Evolutionary conservation across 2,329 filamentous ascomycete species (phyloP), one percentile per base, ranked within the genome.

Genomic region (Aspergillus sp.): DNA sequence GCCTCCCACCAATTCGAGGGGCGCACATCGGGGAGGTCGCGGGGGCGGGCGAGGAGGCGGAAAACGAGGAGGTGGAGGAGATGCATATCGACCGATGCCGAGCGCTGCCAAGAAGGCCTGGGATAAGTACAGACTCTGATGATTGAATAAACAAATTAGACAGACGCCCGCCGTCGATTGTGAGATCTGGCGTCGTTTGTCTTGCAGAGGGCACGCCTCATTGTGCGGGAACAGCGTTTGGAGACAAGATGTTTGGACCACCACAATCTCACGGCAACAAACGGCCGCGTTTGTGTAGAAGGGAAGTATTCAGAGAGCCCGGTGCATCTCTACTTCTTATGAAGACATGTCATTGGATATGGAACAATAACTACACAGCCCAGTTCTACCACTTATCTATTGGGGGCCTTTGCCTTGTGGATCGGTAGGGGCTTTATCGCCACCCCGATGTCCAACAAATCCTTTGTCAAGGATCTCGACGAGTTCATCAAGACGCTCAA

Each of bases 381-480:
- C 25, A 29, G 25, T 2, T 10, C 25, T 10, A 29, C 25, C 3
- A 41, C 4, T 3, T 16, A 16, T 17, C 40, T 19, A 20, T 17
- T 6, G 40, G 5, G 19, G 19, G 19, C 14, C 19, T 42, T 20
- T 14, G 4, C 19, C 4, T 38, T n/a, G 10, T 17, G 16, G 40
- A 50, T 31, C 21, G 9, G 58, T 44, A 40, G 55, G 34, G 25
- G 49, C 49, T 17, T 62, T 61, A 43, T 64, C 52, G 20, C 62
- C 55, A 6, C 48, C 58, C 5, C 55, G 55, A 19, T 62, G 56
- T 20, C 86, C 87, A 47, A 81, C 77, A 65, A 93, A 93, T 0
- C 91, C 91, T 1, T 80, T 73, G 57, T 96, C 90, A 21, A 96
- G 74, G 6, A 96, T 78, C 9, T 76, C 78, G 49, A 94, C 83